These are phyloP conservation scores for Acacia acuminata DNA, from an alignment of 306 rosid genomes.

Conservation along the genomic window DNA sequence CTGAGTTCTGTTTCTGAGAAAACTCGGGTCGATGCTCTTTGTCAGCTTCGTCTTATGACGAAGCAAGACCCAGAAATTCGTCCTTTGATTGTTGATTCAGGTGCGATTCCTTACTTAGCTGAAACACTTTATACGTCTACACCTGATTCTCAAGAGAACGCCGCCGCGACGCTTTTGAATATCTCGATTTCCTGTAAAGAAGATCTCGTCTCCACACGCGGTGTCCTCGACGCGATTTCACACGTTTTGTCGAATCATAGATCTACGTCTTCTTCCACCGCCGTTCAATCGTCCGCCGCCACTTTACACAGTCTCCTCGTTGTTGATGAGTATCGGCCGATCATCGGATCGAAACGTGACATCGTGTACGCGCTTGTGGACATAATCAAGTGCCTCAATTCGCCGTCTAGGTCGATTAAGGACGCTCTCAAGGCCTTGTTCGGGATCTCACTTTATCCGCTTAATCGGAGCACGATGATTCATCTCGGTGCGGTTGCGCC, in stretches of 20 bases:
- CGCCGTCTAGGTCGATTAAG: conserved; percentile 64
- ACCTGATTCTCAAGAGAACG: conserved; percentile 62
- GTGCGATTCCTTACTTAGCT: conserved; percentile 62
- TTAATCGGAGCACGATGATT: conserved; percentile 48
- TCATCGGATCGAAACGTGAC: conserved; percentile 57
- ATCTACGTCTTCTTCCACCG: conserved; percentile 50
- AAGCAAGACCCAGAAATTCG: conserved; percentile 68
- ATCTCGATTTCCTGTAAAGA: conserved; percentile 67
- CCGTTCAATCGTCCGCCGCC: conserved; percentile 78
- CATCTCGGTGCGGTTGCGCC: conserved; percentile 54
- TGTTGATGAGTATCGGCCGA: conserved; percentile 52
- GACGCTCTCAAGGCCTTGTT: conserved; percentile 77
- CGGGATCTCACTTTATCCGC: conserved; percentile 54
- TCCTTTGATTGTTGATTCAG: conserved; percentile 54
- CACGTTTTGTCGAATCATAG: conserved; percentile 57
- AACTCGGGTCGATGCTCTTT: conserved; percentile 56
- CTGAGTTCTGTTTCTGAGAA: conserved; percentile 69
- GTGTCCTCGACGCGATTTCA: conserved; percentile 70
- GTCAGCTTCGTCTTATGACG: conserved; percentile 62
- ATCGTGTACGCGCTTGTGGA: conserved; percentile 55
- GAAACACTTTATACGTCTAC: conserved; percentile 63
- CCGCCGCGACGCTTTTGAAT: conserved; percentile 79
- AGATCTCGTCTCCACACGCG: conserved; percentile 52
- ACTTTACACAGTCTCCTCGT: conserved; percentile 75
- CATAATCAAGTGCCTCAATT: conserved; percentile 37